Base-by-base conservation (phyloP, 345 rosid species). In the Camelina sativa region DNA sequence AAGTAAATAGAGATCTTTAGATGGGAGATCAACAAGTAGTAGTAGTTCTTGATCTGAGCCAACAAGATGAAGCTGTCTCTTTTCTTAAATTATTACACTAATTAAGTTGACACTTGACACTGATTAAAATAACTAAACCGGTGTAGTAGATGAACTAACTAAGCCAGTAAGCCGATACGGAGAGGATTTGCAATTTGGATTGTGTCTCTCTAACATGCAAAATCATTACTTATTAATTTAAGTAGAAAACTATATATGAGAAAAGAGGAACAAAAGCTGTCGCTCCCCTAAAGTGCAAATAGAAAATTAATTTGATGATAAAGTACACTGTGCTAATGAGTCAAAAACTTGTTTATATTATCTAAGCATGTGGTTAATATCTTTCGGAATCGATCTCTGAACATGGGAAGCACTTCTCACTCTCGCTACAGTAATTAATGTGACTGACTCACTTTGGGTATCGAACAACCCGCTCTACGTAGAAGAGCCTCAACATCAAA, bases 351-450 rank as follows among this genome's bases (percentile, higher is more conserved):
- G 70, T 58, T 11, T 0, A 75, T 53, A 62, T 53, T 22, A 62
- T 16, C 70, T n/a, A 69, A 69, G 16, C 75, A 76, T 69, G 79
- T 77, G 76, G 56, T 40, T 60, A 65, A 71, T 71, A 65, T 71
- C 72, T 77, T 4, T 40, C 43, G 15, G 47, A 77, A 51, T 55
- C 72, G 20, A 77, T 77, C 62, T 71, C 43, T 40, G 66, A 77
- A 77, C 80, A 71, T 77, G 80, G 56, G 68, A 71, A 71, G 43
- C 80, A 77, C 80, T 69, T 69, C 80, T 62, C 61, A 30, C 65
- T 70, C 71, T 63, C 23, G 65, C 53, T 71, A 76, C 75, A 76
- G 37, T 69, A 62, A 34, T 76, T 69, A 69, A 76, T 62, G 62
- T 62, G 62, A 67, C 37, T 0, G 30, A 43, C 73, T 25, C 19